A percentile compares a stretch with the other conserved stretches of the same genome.
phyloP scores from a whole-genome alignment of 441 rosid species.

The Metrosideros polymorpha region DNA sequence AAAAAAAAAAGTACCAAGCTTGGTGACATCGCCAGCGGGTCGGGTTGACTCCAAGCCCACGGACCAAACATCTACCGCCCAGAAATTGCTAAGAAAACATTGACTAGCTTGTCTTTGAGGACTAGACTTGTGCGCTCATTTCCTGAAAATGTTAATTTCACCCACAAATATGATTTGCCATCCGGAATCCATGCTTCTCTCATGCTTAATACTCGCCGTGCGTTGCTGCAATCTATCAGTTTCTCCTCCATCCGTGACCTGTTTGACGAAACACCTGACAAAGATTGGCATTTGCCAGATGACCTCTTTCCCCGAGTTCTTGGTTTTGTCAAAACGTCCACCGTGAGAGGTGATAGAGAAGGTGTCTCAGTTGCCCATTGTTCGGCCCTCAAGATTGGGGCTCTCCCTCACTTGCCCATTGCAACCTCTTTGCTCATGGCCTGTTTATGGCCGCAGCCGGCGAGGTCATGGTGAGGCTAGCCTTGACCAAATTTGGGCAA shows the following conservation, averaged over 20 bases:
- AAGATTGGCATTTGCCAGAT: slow-evolving; percentile 5
- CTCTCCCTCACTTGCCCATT: slow-evolving; percentile 25
- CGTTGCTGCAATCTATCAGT: neutral
- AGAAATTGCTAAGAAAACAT: neutral
- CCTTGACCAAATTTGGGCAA: no score
- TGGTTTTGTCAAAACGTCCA: slow-evolving; percentile 20
- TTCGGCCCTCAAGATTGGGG: slow-evolving; percentile 41
- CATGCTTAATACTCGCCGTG: neutral
- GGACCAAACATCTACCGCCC: no score
- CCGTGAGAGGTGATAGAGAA: slow-evolving; percentile 5
- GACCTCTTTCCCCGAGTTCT: slow-evolving; percentile 8
- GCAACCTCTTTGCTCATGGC: slow-evolving; percentile 34
- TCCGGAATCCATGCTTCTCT: neutral
- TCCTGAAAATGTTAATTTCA: neutral
- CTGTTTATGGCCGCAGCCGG: no score
- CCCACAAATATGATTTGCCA: neutral
- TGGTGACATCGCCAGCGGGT: no score
- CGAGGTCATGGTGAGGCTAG: no score
- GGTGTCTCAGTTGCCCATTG: slow-evolving; percentile 29
- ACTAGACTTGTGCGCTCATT: neutral
- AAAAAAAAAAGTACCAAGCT: no score
- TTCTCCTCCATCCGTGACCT: slow-evolving; percentile 1
- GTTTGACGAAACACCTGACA: slow-evolving; percentile 32
- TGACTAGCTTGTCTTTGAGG: neutral
- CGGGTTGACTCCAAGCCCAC: no score